Conservation (phyloP, 768 basidiomycete species). For the Amyloporia xantha region DNA sequence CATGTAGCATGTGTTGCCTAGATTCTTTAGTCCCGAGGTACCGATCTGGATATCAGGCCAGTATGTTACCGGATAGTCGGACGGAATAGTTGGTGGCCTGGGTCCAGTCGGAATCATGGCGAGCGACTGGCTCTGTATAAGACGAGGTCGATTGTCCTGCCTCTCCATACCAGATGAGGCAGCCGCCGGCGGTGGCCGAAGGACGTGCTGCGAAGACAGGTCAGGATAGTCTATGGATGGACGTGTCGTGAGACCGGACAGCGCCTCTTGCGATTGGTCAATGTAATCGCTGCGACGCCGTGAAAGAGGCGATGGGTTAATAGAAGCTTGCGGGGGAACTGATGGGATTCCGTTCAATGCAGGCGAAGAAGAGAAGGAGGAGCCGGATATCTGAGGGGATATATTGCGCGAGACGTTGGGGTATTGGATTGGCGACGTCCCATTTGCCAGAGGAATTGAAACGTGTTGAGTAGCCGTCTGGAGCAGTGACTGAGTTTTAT, state of each 20-base stretch:
- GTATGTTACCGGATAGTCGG: slow-evolving; percentile 77
- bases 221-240: slow-evolving; percentile 78
- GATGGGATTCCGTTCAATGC: slow-evolving; percentile 37
- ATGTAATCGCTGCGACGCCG: slow-evolving; percentile 72
- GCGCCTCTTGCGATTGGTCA: slow-evolving; percentile 67
- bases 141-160: slow-evolving; percentile 65
- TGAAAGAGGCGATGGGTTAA: slow-evolving; percentile 70
- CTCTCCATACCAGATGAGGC: slow-evolving; percentile 65
- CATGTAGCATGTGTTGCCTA: slow-evolving; percentile 99
- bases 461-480: slow-evolving; percentile 32
- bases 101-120: slow-evolving; percentile 32
- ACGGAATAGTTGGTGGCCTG: slow-evolving; percentile 57
- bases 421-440: slow-evolving; percentile 47
- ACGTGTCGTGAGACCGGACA: slow-evolving; percentile 40
- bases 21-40: slow-evolving; percentile 84
- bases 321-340: slow-evolving; percentile 79
- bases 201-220: slow-evolving; percentile 49
- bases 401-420: slow-evolving; percentile 38
- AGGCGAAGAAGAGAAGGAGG: slow-evolving; percentile 37
- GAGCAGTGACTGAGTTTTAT: background rate
- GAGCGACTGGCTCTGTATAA: slow-evolving; percentile 33
- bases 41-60: slow-evolving; percentile 81
- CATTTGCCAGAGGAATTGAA: slow-evolving; percentile 33
- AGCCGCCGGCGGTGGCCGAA: slow-evolving; percentile 75
- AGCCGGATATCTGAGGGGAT: slow-evolving; percentile 32